Evolutionary conservation across 225 moss, liverwort and hornwort genomes (phyloP).

Genomic region (Climacium dendroides): DNA sequence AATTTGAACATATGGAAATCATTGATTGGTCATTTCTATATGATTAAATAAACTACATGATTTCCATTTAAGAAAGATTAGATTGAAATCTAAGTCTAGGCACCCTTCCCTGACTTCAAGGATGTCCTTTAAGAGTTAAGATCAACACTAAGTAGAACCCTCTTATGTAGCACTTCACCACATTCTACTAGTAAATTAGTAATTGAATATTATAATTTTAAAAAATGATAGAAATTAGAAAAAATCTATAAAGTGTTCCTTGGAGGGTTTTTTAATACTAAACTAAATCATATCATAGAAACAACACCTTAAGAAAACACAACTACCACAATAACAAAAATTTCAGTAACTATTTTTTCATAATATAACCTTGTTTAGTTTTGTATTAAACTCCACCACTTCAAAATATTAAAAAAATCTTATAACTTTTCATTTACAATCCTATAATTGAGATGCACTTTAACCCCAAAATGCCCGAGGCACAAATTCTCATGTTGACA

Average conservation of each 20-base stretch:
- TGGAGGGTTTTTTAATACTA: accelerated
- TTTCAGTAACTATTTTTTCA: no score
- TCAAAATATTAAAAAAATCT: not conserved
- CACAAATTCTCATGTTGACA: no score
- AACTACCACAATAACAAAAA: not conserved
- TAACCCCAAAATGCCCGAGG: no score
- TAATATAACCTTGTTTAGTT: no score
- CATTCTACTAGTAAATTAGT: not conserved
- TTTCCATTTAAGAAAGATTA: not conserved
- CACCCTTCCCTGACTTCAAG: accelerated
- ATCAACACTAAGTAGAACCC: no score
- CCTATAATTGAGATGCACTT: not conserved
- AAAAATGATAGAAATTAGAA: not conserved
- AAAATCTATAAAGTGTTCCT: not conserved
- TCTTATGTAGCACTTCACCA: no score
- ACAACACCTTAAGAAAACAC: accelerated
- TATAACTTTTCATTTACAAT: not conserved
- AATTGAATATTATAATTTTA: accelerated
- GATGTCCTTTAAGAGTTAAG: accelerated
- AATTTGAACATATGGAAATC: no score
- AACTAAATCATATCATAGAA: accelerated
- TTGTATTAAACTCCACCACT: not conserved
- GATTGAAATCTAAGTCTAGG: accelerated
- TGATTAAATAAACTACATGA: not conserved
- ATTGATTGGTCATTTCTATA: not conserved